phyloP scores from a whole-genome alignment of 306 rosid genomes.

The Citrullus colocynthis region DNA sequence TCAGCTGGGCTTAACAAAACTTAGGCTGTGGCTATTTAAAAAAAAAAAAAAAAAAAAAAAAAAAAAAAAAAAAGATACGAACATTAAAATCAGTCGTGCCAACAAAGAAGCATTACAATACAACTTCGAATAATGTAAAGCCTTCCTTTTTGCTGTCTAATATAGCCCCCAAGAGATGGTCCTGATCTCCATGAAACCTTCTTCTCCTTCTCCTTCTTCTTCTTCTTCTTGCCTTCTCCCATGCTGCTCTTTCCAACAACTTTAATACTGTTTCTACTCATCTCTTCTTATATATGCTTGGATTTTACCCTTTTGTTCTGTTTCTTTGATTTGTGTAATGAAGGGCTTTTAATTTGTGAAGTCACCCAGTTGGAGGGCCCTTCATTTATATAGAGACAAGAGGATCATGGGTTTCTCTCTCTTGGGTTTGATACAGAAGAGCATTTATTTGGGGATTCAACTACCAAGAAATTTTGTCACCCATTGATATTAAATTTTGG shows the following conservation, averaged over 20 bases:
- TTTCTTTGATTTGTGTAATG: not conserved
- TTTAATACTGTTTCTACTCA: not conserved
- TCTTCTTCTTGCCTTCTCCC: not conserved
- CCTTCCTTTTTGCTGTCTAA: conserved; percentile 69
- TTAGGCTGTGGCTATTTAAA: too few relatives aligned
- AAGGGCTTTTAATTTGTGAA: not conserved
- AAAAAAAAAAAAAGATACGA: too few relatives aligned
- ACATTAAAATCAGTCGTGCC: conserved; percentile 42
- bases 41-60: too few relatives aligned
- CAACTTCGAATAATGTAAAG: conserved; percentile 76
- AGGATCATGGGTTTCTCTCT: not conserved
- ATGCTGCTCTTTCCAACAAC: not conserved
- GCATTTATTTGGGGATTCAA: conserved; percentile 59
- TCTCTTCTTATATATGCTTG: not conserved
- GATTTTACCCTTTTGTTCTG: not conserved
- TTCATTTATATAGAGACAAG: conserved; percentile 12
- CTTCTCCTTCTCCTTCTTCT: not conserved
- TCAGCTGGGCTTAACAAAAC: too few relatives aligned
- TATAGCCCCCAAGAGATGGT: conserved; percentile 54
- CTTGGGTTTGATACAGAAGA: conserved; percentile 5
- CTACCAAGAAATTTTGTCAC: conserved; percentile 64
- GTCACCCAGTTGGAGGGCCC: not conserved
- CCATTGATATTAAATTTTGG: conserved; percentile 26
- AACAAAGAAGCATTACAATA: conserved; percentile 77
- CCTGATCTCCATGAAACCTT: conserved; percentile 24